These are phyloP conservation scores for Amylostereum areolatum DNA, from an alignment of 1,284 basidiomycete genomes.

Conservation along the genomic window DNA sequence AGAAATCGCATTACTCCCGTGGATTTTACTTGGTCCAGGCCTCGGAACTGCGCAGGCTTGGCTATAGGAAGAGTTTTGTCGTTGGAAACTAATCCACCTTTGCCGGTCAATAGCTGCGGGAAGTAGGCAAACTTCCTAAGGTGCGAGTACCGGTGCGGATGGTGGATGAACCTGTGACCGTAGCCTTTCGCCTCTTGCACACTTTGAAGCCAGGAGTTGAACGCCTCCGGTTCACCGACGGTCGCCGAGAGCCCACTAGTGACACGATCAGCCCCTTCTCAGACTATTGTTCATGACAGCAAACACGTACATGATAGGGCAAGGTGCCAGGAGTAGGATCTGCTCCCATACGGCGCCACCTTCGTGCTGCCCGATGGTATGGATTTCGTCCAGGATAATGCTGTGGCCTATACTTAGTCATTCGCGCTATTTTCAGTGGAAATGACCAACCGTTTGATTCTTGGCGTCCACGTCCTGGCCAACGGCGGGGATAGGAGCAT, in stretches of 20 bases:
- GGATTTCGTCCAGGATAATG: conserved; percentile 71
- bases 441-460: conserved; percentile 47
- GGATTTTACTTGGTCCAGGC: conserved; percentile 29
- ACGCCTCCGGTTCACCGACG: conserved; percentile 55
- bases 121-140: conserved; percentile 61
- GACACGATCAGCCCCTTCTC: background rate
- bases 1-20: conserved; percentile 42
- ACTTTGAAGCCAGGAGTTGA: conserved; percentile 58
- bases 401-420: conserved; percentile 22
- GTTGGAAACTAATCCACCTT: conserved; percentile 8
- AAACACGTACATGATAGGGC: conserved; percentile 55
- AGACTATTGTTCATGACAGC: too few species aligned
- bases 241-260: conserved; percentile 67
- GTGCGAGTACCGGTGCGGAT: conserved; percentile 66
- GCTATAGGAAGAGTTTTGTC: background rate
- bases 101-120: conserved; percentile 16
- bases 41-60: conserved; percentile 24
- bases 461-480: conserved; percentile 53
- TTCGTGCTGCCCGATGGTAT: conserved; percentile 63
- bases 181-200: conserved; percentile 55
- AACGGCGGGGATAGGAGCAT: conserved; percentile 63
- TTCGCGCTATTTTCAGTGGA: conserved; percentile 9
- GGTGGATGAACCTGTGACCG: conserved; percentile 51
- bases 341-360: conserved; percentile 69
- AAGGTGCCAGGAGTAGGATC: conserved; percentile 56